Evolutionary conservation across 495 filamentous ascomycete genomes (phyloP).

Genomic region (Aspergillus conjunctus): DNA sequence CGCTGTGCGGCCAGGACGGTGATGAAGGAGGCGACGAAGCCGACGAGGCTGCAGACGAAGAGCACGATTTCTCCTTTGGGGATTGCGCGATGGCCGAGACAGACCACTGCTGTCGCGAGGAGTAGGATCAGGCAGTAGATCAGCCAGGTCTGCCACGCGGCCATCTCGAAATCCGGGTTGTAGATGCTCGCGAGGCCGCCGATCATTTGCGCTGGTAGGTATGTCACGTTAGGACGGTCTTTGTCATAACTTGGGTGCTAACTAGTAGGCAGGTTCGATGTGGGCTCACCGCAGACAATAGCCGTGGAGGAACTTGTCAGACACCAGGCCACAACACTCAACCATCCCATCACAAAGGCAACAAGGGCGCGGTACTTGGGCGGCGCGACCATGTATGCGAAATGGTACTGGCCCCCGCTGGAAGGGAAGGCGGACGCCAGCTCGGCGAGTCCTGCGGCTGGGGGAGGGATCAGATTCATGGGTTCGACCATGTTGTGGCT

Average conservation of each 20-base stretch:
- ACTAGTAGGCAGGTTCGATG: not conserved
- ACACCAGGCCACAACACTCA: slow-evolving; percentile 28
- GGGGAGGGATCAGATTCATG: too few relatives aligned
- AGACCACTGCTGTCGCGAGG: slow-evolving; percentile 9
- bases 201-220: slow-evolving; percentile 19
- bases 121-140: slow-evolving; percentile 22
- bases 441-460: slow-evolving; percentile 48
- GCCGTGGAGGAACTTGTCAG: slow-evolving; percentile 22
- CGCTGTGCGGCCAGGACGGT: slow-evolving; percentile 11
- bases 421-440: slow-evolving; percentile 50
- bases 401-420: slow-evolving; percentile 52
- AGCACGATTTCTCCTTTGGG: slow-evolving; percentile 10
- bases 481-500: too few relatives aligned
- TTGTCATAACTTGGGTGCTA: not conserved
- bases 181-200: slow-evolving; percentile 24
- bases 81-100: not conserved
- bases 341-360: slow-evolving; percentile 33
- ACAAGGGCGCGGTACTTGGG: slow-evolving; percentile 19
- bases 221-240: not conserved
- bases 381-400: slow-evolving; percentile 38
- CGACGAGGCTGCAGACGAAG: slow-evolving; percentile 7
- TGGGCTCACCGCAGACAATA: slow-evolving; percentile 19
- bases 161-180: slow-evolving; percentile 22
- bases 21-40: slow-evolving; percentile 16
- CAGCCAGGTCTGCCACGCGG: slow-evolving; percentile 30